A percentile compares a stretch with the other conserved stretches of the same genome.
Conservation (phyloP, 2,329 filamentous ascomycete genomes). For the Nigrospora sphaerica region DNA sequence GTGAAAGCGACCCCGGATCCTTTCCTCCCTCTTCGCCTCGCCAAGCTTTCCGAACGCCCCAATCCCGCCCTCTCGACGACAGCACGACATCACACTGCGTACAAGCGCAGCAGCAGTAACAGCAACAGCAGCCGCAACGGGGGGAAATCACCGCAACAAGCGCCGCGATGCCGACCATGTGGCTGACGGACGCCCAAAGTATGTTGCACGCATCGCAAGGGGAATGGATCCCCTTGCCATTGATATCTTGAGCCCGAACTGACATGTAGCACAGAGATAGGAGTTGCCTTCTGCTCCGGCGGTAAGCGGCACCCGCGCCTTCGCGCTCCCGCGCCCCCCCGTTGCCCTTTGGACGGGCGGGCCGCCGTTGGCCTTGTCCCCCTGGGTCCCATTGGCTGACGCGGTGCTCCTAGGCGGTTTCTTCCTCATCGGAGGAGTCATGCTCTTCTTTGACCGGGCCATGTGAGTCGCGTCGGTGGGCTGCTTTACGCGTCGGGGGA, state of each 20-base stretch:
- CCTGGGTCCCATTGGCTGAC: conserved; percentile 2
- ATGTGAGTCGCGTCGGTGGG: conserved; percentile 53
- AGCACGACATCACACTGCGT: not conserved
- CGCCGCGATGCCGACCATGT: conserved; percentile 75
- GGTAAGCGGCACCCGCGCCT: conserved; percentile 53
- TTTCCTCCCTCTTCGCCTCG: too few species aligned
- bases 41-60: too few species aligned
- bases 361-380: conserved; percentile 2
- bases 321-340: too few species aligned
- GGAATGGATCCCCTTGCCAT: too few species aligned
- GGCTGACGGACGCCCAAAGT: conserved; percentile 96
- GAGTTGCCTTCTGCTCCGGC: conserved; percentile 94
- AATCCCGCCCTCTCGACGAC: too few species aligned
- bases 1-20: too few species aligned
- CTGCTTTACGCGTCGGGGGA: not conserved
- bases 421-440: conserved; percentile 88
- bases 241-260: conserved; percentile 15
- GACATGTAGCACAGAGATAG: conserved; percentile 64
- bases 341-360: not conserved
- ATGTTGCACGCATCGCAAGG: conserved; percentile 28
- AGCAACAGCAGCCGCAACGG: not conserved
- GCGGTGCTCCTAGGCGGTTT: conserved; percentile 62
- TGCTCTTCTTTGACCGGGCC: conserved; percentile 96
- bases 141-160: not conserved
- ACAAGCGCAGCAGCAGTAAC: not conserved